These are phyloP conservation scores for Brassica napus DNA, from an alignment of 345 rosid genomes.

Conservation along the genomic window DNA sequence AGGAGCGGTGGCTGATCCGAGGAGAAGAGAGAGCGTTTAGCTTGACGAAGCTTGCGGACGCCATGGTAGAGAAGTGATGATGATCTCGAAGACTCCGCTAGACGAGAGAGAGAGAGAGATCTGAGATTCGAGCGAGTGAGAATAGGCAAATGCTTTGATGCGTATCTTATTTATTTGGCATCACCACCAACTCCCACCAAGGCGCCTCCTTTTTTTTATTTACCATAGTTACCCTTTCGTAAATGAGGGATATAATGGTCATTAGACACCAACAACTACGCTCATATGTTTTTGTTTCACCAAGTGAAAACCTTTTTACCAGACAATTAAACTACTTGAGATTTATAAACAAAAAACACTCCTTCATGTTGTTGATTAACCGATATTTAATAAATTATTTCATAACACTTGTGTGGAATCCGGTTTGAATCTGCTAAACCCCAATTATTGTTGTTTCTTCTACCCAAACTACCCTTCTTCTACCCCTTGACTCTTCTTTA, in stretches of 20 bases:
- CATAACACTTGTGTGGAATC: neutral
- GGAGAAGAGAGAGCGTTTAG: conserved; percentile 62
- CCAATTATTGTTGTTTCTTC: neutral
- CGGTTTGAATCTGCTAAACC: neutral
- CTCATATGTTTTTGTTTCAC: neutral
- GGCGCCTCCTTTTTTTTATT: neutral
- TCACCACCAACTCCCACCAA: conserved; percentile 30
- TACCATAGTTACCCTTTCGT: neutral
- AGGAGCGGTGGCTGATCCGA: conserved; percentile 69
- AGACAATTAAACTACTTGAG: too few relatives aligned
- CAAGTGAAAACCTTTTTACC: neutral
- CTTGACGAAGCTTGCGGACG: conserved; percentile 74
- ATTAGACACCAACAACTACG: neutral
- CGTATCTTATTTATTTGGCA: conserved; percentile 6
- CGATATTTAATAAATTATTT: neutral
- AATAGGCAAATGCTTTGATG: neutral
- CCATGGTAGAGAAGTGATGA: conserved; percentile 49
- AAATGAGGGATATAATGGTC: neutral
- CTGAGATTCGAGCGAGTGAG: neutral
- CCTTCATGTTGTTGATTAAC: neutral
- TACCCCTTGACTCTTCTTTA: conserved; percentile 22
- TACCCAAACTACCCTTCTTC: conserved; percentile 11
- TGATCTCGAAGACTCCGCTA: conserved; percentile 55
- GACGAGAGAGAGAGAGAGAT: neutral
- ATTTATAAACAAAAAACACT: neutral